These are phyloP conservation scores for Aspergillus spinulosporus DNA, from an alignment of 2,329 filamentous ascomycete species.

Conservation along the genomic window DNA sequence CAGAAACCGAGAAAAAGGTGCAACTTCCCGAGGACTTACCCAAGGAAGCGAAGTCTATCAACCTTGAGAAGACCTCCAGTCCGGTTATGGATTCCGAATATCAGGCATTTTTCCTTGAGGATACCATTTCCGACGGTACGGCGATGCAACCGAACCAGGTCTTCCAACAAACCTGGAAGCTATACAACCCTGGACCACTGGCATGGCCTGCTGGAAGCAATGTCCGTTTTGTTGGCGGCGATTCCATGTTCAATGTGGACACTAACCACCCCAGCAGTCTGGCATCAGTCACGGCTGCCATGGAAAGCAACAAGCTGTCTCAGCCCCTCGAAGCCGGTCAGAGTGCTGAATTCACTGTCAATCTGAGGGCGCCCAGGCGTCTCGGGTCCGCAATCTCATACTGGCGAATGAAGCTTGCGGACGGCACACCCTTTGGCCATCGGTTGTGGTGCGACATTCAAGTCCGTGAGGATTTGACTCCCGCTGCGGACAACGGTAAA, in stretches of 20 bases:
- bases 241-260: constrained; percentile 94
- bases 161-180: constrained; percentile 88
- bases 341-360: constrained; percentile 76
- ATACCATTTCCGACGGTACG: constrained; percentile 77
- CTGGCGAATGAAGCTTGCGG: constrained; percentile 85
- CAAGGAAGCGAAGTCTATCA: constrained; percentile 30
- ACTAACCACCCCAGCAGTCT: constrained; percentile 75
- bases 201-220: constrained; percentile 87
- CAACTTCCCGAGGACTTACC: constrained; percentile 34
- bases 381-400: constrained; percentile 85
- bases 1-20: constrained; percentile 3
- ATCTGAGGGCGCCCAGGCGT: constrained; percentile 78
- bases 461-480: constrained; percentile 49
- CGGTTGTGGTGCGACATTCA: constrained; percentile 92
- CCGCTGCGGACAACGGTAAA: constrained; percentile 7
- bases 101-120: constrained; percentile 71
- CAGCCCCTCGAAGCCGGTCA: constrained; percentile 70
- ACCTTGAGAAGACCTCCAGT: constrained; percentile 37
- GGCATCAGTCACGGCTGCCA: constrained; percentile 72
- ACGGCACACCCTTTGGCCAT: constrained; percentile 83
- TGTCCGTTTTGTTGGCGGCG: constrained; percentile 88
- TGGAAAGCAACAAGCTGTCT: constrained; percentile 76
- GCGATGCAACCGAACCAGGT: constrained; percentile 67
- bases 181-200: constrained; percentile 77
- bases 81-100: constrained; percentile 20